Percentiles rank a stretch among this genome's conserved stretches.
Evolutionary conservation across 2,329 filamentous ascomycete genomes (phyloP).

Genomic region (Stagonosporopsis cucurbitacearum): DNA sequence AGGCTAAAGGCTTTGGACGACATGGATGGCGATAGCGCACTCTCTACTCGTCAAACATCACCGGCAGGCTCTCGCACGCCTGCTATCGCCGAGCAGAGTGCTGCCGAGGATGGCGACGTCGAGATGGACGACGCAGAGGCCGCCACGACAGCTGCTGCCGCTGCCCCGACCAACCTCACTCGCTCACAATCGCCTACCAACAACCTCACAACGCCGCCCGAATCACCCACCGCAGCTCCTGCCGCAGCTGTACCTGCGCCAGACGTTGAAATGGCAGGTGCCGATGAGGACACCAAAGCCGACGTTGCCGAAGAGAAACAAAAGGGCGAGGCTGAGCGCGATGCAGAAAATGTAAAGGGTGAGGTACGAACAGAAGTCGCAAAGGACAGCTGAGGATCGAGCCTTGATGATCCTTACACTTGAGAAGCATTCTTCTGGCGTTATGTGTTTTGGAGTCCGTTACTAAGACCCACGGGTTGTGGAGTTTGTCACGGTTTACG

Average conservation of each 20-base stretch:
- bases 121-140: constrained; percentile 42
- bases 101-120: constrained; percentile 46
- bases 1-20: constrained; percentile 35
- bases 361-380: constrained; percentile 39
- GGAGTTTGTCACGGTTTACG: constrained; percentile 27
- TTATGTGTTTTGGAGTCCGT: constrained; percentile 19
- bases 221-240: constrained; percentile 35
- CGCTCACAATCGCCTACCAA: constrained; percentile 40
- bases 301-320: constrained; percentile 31
- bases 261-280: constrained; percentile 44
- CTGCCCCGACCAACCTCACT: constrained; percentile 21
- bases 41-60: constrained; percentile 38
- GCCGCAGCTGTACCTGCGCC: constrained; percentile 23
- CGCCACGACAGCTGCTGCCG: constrained; percentile 20
- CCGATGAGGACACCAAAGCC: constrained; percentile 28
- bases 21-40: constrained; percentile 42
- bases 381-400: constrained; percentile 24
- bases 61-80: constrained; percentile 39
- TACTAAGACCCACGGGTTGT: constrained; percentile 11
- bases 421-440: constrained; percentile 19
- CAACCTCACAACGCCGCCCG: constrained; percentile 47
- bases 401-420: not conserved
- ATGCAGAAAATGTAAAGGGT: constrained; percentile 40
- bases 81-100: constrained; percentile 29
- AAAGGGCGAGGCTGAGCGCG: constrained; percentile 36